Base-by-base conservation (phyloP, 805 yeast genomes). In the Babjeviella inositovora region DNA sequence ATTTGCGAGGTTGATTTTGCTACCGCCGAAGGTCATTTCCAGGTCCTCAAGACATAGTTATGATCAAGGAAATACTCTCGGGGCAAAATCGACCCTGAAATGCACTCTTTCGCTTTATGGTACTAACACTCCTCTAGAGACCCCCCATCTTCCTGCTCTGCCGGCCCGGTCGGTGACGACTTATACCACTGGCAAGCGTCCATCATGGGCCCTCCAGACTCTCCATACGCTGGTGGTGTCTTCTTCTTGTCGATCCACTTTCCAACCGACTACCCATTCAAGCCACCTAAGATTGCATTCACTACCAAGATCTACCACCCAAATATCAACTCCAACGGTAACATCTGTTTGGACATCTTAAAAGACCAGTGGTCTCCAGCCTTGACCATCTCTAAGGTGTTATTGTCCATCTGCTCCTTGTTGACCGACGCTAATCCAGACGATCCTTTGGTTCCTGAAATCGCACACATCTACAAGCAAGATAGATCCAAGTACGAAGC, bases 331-430 rank as follows among this genome's bases (percentile, higher is more conserved):
- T 71, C 87, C 26, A 81, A 80, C 45, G 98, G 98, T 49, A 76
- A 84, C 52, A 87, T 87, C 43, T 87, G 98, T 65, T 65, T 87
- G 36, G 98, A 90, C 54, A 87, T 90, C 47, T 68, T 90, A 49
- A 85, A 87, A 52, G 97, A 90, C 46, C 93, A 87, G 51, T 90
- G 98, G 98, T 85, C 97, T 13, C 98, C 98, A 13, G 97, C 96
- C 17, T 64, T 90, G 45, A 90, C 97, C 24, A 81, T 90, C 37
- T 82, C 97, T 11, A 90, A 90, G 58, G 94, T 90, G 28, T 65
- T 90, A 36, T 65, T 90, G 38, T 84, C 96, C 16, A 87, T 90
- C 43, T 85, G 96, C 49, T 87, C 97, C 9, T 60, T 90, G 50
- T 68, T 90, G 45, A 87, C 97, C 15, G 97, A 90, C 51, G 97